phyloP scores from a whole-genome alignment of 2,329 filamentous ascomycete species.

The Colletotrichum karsti region DNA sequence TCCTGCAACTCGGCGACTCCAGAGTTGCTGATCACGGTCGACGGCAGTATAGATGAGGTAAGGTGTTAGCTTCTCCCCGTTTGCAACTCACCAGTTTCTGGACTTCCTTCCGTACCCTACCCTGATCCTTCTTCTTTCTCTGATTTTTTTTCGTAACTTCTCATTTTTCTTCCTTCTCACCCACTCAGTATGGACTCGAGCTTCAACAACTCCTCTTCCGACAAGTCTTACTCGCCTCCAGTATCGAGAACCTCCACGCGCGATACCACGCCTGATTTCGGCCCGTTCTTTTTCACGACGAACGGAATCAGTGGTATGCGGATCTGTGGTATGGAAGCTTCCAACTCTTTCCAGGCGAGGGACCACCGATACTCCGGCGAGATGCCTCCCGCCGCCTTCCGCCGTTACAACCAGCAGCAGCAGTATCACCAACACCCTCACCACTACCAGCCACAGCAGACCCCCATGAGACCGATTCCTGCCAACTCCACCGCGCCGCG shows the following conservation, averaged over 20 bases:
- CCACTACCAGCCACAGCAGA: neutral
- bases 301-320: neutral
- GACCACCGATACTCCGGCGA: neutral
- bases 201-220: constrained; percentile 13
- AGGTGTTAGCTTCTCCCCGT: constrained; percentile 15
- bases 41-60: constrained; percentile 14
- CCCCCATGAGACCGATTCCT: neutral
- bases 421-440: neutral
- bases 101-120: constrained; percentile 6
- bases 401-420: neutral
- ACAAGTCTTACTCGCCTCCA: constrained; percentile 20
- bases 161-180: neutral
- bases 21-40: constrained; percentile 13
- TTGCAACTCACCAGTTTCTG: constrained; percentile 11
- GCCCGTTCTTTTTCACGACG: neutral
- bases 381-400: neutral
- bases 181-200: constrained; percentile 17
- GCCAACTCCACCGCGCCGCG: neutral
- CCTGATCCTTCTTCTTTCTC: neutral
- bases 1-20: neutral
- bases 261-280: constrained; percentile 22
- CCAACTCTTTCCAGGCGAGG: neutral
- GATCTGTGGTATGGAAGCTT: neutral
- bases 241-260: constrained; percentile 19
- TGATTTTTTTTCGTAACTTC: neutral